Evolutionary conservation across 768 basidiomycete species (phyloP), one percentile per base, ranked within the genome.

Genomic region (Phylloporus arenicola): DNA sequence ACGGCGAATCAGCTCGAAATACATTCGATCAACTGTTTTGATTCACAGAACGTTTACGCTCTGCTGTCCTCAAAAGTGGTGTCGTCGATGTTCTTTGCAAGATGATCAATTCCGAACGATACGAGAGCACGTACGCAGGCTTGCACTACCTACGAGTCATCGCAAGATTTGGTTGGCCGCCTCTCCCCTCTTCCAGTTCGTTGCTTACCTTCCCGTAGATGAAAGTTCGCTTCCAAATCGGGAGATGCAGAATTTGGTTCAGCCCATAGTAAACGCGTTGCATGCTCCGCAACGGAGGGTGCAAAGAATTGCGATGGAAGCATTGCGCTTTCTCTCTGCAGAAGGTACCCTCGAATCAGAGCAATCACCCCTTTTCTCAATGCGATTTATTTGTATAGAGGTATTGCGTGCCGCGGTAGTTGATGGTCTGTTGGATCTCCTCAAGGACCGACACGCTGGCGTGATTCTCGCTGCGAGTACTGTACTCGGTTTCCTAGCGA

Each of bases 141-240:
- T 45, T 65, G 40, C 57, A 64, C 33, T 65, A 65, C 35, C 41
- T 65, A 2, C 64, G 55, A 5, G 29, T 52, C 0, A 25, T 67
- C 17, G 51, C 57, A 42, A 31, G 50, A 50, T 54, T 58, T 9
- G 60, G 64, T 65, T 6, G 13, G 57, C 45, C 4, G 2, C 13
- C 10, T 33, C 16, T 30, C 6, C 20, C 31, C 29, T 34, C 16
- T 17, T 14, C 16, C 3, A 4, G 7, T 24, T 33, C 16, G 5
- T 11, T 17, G 3, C 38, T 49, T 3, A 51, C 11, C 1, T 3
- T 8, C 8, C 1, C 25, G 17, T 20, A 16, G 44, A 33, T 6
- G 37, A 20, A 29, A 48, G 9, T 12, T 45, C 35, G 7, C 30
- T 57, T 12, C 22, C 47, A 6, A 47, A 3, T 24, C 9, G 4